Evolutionary conservation across 305 asterid genomes (phyloP), one percentile per base, ranked within the genome.

Genomic region (Solanum hybrid): DNA sequence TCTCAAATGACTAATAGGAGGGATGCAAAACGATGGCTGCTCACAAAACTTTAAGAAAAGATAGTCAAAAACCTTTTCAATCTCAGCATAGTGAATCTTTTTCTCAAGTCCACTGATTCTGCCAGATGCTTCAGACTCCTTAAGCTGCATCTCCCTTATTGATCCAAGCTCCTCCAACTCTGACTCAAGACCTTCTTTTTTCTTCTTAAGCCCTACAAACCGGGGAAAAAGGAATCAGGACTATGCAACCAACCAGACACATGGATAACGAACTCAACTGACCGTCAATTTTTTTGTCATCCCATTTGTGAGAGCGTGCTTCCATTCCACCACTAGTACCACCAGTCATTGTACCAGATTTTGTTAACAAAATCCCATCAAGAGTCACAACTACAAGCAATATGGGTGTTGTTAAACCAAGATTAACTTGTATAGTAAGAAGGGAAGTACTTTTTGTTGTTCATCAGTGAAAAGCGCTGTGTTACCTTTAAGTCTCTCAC

Each of bases 321-420:
- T 98, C 99, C 98, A 97, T 98, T 86, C 99, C 98, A 27, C 98
- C 98, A 90, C 99, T 98, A 86, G 99, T 94, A 91, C 99, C 99
- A 89, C 99, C 99, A 90, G 99, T 98, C 99, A 98, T 98, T 86
- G 99, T 98, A 89, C 99, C 99, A 90, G 99, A 96, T 90, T 98
- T 98, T 87, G 99, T 90, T 94, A 97, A 90, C 90, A 98, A 93
- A 92, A 94, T 97, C 89, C 99, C 99, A 90, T 98, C 98, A 91
- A 95, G 94, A 81, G 99, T 98, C 92, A 98, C 99, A 93, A 98
- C 99, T 98, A 92, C 92, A 91, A 77, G 86, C 92, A 88, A 88
- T 64, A 29, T n/a, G 34, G 37, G 26, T 16, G 76, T 24, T 35
- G 27, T 86, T 86, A 87, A 91, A 79, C 32, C 29, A 86, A 40